A percentile compares a stretch with the other conserved stretches of the same genome.
These are phyloP conservation scores for Diplotaxis tenuifolia DNA, from an alignment of 345 rosid genomes.

Conservation along the genomic window DNA sequence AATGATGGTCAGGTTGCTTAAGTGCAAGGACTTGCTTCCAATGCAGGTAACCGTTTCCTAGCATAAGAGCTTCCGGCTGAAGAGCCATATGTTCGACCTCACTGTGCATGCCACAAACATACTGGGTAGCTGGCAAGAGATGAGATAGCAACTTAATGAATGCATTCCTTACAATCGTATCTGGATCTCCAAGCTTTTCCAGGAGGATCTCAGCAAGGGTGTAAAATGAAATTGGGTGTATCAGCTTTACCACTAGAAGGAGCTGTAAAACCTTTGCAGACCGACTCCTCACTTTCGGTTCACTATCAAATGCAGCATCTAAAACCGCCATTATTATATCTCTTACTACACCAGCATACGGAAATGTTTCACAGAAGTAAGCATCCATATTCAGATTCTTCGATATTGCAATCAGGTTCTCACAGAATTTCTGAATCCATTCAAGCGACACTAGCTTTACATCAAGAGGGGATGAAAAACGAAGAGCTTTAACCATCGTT, in stretches of 20 bases:
- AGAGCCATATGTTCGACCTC: constrained; percentile 39
- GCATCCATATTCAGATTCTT: constrained; percentile 40
- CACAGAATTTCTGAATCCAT: constrained; percentile 68
- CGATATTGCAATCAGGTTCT: constrained; percentile 50
- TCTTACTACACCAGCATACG: constrained; percentile 42
- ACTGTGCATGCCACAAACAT: constrained; percentile 52
- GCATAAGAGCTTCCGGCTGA: constrained; percentile 45
- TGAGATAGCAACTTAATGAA: constrained; percentile 65
- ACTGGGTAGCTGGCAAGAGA: constrained; percentile 61
- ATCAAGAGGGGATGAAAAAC: constrained; percentile 61
- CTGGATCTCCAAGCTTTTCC: constrained; percentile 84
- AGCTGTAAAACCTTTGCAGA: constrained; percentile 67
- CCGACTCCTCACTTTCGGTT: constrained; percentile 69
- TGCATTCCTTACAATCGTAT: constrained; percentile 52
- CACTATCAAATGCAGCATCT: constrained; percentile 78
- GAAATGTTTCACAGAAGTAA: constrained; percentile 47
- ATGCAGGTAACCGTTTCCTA: constrained; percentile 52
- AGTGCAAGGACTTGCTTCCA: constrained; percentile 90
- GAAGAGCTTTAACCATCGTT: constrained; percentile 57
- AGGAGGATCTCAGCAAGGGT: constrained; percentile 58
- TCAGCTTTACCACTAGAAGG: constrained; percentile 64
- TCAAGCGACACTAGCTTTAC: constrained; percentile 61
- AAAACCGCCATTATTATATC: constrained; percentile 55
- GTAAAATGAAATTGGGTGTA: constrained; percentile 57
- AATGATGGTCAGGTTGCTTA: constrained; percentile 65